These are phyloP conservation scores for Neospora caninum DNA, from an alignment of 169 alveolate genomes.

Conservation along the genomic window DNA sequence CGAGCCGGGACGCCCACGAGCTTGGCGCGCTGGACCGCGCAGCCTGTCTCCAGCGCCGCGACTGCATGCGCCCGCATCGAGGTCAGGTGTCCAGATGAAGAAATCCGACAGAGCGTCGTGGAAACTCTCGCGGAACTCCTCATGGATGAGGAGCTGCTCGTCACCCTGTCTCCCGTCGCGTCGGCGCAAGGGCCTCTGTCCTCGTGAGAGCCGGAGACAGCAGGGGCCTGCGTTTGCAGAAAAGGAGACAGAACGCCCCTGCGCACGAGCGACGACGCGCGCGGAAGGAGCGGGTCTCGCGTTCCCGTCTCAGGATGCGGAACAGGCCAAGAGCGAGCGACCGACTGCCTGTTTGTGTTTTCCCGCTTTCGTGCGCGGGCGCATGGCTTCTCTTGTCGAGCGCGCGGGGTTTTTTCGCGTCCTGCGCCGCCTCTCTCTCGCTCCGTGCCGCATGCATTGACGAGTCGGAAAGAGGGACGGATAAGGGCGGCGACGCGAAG, in stretches of 20 bases:
- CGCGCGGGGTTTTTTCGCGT: too few species aligned
- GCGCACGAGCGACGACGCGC: neutral
- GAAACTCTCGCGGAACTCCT: conserved; percentile 12
- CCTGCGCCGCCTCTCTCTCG: too few species aligned
- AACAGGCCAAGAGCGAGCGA: too few species aligned
- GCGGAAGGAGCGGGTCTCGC: neutral
- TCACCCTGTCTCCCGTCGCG: neutral
- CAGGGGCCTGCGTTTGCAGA: neutral
- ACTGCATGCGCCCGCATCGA: conserved; percentile 28
- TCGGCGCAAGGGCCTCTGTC: neutral
- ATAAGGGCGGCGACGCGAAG: too few species aligned
- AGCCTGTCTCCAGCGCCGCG: neutral
- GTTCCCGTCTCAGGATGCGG: too few species aligned
- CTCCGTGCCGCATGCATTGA: too few species aligned
- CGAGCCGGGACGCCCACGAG: neutral
- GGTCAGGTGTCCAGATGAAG: neutral
- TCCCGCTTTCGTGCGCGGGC: too few species aligned
- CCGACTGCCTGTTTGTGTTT: too few species aligned
- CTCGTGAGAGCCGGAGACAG: neutral
- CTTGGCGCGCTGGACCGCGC: neutral
- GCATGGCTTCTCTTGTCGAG: too few species aligned
- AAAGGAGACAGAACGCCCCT: neutral
- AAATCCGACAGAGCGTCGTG: neutral
- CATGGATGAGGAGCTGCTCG: neutral
- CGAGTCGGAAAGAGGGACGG: too few species aligned